Evolutionary conservation across 2,329 filamentous ascomycete species (phyloP).

Genomic region (Penicillium sp.): DNA sequence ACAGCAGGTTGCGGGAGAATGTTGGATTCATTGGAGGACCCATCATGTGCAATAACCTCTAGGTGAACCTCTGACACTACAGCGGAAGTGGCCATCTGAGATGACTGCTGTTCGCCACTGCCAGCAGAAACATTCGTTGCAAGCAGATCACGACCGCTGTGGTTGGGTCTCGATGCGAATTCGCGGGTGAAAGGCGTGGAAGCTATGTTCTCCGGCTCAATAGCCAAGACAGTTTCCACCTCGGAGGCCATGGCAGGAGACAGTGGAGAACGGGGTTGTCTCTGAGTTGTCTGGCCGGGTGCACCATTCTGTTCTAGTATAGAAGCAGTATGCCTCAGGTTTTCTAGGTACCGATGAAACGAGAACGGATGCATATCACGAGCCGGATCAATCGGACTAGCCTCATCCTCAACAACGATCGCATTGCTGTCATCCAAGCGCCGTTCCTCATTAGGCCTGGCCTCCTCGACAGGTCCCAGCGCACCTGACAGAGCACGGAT

Average conservation of each 20-base stretch:
- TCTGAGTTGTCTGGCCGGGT: slow-evolving; percentile 10
- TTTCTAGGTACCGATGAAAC: slow-evolving; percentile 42
- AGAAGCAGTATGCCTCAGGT: slow-evolving; percentile 28
- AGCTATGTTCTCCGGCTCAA: neutral
- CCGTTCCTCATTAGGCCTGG: slow-evolving; percentile 39
- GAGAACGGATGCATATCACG: slow-evolving; percentile 37
- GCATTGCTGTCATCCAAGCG: slow-evolving; percentile 36
- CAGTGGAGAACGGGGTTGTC: slow-evolving; percentile 15
- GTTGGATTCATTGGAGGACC: neutral
- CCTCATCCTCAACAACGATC: slow-evolving; percentile 41
- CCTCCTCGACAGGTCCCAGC: slow-evolving; percentile 47
- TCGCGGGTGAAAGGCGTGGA: slow-evolving; percentile 27
- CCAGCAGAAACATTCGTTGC: slow-evolving; percentile 16
- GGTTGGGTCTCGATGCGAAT: slow-evolving; percentile 28
- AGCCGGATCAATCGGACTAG: slow-evolving; percentile 36
- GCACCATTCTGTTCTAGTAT: slow-evolving; percentile 14
- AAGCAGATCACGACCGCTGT: slow-evolving; percentile 33
- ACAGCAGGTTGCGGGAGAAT: neutral
- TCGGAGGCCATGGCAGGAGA: slow-evolving; percentile 2
- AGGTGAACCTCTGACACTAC: slow-evolving; percentile 43
- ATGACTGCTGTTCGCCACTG: slow-evolving; percentile 13
- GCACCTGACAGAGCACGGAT: slow-evolving; percentile 45
- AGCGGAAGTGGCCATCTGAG: slow-evolving; percentile 36
- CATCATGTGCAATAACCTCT: slow-evolving; percentile 35
- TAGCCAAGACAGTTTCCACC: slow-evolving; percentile 1